These are phyloP conservation scores for Neurospora sp. DNA, from an alignment of 495 filamentous ascomycete species.

Conservation along the genomic window DNA sequence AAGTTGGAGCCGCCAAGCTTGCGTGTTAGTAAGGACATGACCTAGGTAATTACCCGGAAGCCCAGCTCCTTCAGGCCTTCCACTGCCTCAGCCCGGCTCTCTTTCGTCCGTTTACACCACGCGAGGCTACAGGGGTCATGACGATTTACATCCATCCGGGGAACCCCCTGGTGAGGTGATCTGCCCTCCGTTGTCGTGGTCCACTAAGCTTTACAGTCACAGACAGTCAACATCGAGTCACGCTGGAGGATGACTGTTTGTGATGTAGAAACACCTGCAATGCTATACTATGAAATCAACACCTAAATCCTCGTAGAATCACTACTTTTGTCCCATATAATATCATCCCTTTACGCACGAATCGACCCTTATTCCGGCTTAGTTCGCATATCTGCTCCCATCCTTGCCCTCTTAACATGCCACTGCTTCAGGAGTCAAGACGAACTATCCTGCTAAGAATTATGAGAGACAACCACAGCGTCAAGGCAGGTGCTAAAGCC, in stretches of 20 bases:
- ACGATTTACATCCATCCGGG: not conserved
- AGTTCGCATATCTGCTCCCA: not conserved
- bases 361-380: not conserved
- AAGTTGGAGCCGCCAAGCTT: not conserved
- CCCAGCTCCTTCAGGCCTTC: not conserved
- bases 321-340: not conserved
- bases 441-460: not conserved
- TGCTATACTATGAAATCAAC: not conserved
- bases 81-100: not conserved
- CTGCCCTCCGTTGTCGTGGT: not conserved
- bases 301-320: slow-evolving; percentile 1
- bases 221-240: not conserved
- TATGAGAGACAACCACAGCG: slow-evolving; percentile 15
- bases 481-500: slow-evolving; percentile 12
- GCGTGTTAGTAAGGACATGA: not conserved
- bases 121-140: not conserved
- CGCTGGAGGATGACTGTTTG: not conserved
- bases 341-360: not conserved
- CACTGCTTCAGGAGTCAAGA: not conserved
- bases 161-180: not conserved
- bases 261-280: not conserved
- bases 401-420: not conserved
- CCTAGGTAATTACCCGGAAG: not conserved
- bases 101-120: not conserved
- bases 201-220: not conserved